Evolutionary conservation across 169 alveolate species (phyloP).

Genomic region (Babesia ovata): DNA sequence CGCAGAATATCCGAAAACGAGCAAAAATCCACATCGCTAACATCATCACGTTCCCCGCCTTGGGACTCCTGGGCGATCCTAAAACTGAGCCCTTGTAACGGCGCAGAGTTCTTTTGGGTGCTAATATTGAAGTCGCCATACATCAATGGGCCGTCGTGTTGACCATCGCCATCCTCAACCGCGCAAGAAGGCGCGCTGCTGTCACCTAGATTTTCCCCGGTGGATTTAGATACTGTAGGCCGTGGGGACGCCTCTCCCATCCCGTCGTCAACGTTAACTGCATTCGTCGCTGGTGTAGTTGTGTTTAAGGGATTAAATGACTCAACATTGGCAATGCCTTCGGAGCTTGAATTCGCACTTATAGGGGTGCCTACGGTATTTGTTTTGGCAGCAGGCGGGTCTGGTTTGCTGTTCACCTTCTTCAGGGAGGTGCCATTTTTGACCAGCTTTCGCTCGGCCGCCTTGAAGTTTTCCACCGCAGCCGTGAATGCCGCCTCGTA

Average conservation of each 20-base stretch:
- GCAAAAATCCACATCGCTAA: background rate
- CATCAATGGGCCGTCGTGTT: background rate
- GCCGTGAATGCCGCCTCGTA: conserved; percentile 21
- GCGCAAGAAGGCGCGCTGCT: background rate
- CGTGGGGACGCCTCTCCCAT: background rate
- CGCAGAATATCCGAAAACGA: conserved; percentile 27
- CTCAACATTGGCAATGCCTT: no score
- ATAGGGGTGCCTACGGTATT: background rate
- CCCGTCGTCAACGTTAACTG: no score
- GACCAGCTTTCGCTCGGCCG: background rate
- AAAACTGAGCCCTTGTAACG: background rate
- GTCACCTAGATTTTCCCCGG: background rate
- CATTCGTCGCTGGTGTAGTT: background rate
- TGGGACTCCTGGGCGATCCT: background rate
- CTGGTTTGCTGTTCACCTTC: background rate
- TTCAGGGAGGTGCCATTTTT: background rate
- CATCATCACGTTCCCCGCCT: background rate
- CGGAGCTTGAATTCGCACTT: background rate
- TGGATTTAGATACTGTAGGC: background rate
- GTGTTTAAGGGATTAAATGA: no score
- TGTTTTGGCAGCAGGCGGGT: background rate
- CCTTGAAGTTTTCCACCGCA: background rate
- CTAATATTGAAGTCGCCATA: background rate
- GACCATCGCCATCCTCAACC: background rate
- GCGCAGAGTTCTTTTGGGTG: background rate